Conservation (phyloP, 2,329 filamentous ascomycete genomes). For the Botrytis sinoallii region DNA sequence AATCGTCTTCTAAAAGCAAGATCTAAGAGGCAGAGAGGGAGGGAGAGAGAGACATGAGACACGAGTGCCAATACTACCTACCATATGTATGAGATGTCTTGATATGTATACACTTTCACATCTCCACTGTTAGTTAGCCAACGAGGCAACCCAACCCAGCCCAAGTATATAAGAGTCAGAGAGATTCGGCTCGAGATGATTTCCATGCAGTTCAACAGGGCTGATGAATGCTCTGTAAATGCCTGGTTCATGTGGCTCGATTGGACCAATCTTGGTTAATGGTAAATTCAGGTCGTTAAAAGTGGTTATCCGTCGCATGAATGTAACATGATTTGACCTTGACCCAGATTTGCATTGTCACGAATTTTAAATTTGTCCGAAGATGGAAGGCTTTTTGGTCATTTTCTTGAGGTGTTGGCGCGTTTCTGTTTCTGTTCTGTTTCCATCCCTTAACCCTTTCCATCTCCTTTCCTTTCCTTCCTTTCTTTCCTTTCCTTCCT, state of each 20-base stretch:
- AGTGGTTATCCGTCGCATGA: conserved; percentile 5
- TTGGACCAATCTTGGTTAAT: background rate
- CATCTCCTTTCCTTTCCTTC: background rate
- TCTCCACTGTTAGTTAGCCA: background rate
- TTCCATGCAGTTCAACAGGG: background rate
- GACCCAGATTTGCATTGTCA: conserved; percentile 5
- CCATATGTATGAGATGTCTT: background rate
- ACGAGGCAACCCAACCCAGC: background rate
- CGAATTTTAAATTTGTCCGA: background rate
- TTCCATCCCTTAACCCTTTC: background rate
- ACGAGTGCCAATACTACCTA: background rate
- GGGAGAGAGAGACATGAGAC: background rate
- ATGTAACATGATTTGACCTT: conserved; percentile 15
- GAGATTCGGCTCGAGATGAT: background rate
- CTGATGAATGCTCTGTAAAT: background rate
- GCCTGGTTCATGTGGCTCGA: background rate
- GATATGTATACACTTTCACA: background rate
- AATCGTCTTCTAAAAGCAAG: background rate
- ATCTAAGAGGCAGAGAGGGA: background rate
- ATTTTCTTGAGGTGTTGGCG: background rate
- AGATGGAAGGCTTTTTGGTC: background rate
- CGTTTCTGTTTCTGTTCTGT: background rate
- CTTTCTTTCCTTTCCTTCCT: background rate
- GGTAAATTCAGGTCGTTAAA: background rate
- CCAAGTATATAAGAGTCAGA: background rate